These are phyloP conservation scores for Ceratonia siliqua DNA, from an alignment of 306 rosid genomes.

Conservation along the genomic window DNA sequence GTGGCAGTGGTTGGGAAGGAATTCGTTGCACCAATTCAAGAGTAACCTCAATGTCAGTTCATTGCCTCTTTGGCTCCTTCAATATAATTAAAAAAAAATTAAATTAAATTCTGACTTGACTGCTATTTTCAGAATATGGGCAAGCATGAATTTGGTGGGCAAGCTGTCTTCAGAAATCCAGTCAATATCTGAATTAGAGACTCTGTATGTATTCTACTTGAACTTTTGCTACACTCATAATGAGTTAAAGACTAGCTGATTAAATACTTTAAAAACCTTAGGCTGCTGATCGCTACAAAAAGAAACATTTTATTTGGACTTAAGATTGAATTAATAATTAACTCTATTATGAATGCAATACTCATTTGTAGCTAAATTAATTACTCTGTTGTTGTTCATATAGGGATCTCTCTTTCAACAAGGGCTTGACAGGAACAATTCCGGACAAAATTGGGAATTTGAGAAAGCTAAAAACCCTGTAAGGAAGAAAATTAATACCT, in stretches of 20 bases:
- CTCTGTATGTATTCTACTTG: slow-evolving; percentile 47
- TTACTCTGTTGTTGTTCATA: slow-evolving; percentile 25
- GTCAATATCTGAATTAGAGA: slow-evolving; percentile 48
- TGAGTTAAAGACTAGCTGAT: neutral
- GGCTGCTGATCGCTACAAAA: too few relatives aligned
- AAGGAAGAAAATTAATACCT: slow-evolving; percentile 34
- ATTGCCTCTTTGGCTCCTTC: slow-evolving; percentile 19
- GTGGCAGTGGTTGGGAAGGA: slow-evolving; percentile 49
- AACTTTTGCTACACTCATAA: neutral
- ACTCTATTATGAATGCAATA: neutral
- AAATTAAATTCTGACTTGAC: neutral
- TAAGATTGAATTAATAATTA: neutral
- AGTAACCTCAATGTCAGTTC: slow-evolving; percentile 44
- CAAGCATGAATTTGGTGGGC: slow-evolving; percentile 48
- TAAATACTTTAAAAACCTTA: neutral
- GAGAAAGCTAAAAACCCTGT: slow-evolving; percentile 61
- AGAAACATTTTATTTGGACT: slow-evolving; percentile 25
- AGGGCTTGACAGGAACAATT: slow-evolving; percentile 53
- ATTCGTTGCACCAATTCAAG: slow-evolving; percentile 42
- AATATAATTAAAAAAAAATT: too few relatives aligned
- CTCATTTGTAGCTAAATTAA: neutral
- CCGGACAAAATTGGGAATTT: slow-evolving; percentile 62
- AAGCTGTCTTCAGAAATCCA: slow-evolving; percentile 50
- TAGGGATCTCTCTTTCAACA: slow-evolving; percentile 75
- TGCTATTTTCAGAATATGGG: slow-evolving; percentile 45